A percentile compares a stretch with the other conserved stretches of the same genome.
phyloP scores from a whole-genome alignment of 2,329 filamentous ascomycete genomes.

The Ceratocystis lukuohia region DNA sequence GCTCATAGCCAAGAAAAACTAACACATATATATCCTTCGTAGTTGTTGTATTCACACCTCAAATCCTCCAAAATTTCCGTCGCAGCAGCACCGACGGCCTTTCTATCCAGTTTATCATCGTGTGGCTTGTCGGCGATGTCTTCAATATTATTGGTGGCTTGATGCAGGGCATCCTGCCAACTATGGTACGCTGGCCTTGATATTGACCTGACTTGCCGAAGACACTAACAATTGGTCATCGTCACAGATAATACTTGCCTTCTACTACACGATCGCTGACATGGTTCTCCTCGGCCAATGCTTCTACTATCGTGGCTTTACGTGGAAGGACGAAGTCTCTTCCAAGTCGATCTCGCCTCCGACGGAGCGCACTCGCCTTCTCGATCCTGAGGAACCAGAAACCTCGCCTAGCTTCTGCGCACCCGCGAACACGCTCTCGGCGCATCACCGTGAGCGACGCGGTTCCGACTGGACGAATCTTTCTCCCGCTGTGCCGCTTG shows the following conservation, averaged over 20 bases:
- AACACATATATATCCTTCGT: background rate
- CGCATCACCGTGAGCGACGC: slow-evolving; percentile 31
- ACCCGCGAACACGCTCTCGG: slow-evolving; percentile 26
- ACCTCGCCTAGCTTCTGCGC: background rate
- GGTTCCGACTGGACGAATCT: slow-evolving; percentile 48
- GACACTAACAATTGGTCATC: background rate
- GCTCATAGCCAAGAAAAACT: background rate
- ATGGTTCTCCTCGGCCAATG: slow-evolving; percentile 78
- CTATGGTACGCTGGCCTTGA: slow-evolving; percentile 48
- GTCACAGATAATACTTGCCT: slow-evolving; percentile 62
- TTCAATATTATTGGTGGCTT: slow-evolving; percentile 94
- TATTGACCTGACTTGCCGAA: background rate
- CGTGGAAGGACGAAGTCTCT: slow-evolving; percentile 42
- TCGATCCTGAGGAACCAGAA: slow-evolving; percentile 24
- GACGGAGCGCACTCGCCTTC: slow-evolving; percentile 40
- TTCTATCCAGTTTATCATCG: slow-evolving; percentile 78
- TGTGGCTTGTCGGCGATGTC: slow-evolving; percentile 88
- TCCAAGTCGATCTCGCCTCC: slow-evolving; percentile 23
- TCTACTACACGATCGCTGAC: slow-evolving; percentile 88
- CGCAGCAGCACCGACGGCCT: slow-evolving; percentile 74
- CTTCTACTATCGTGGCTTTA: slow-evolving; percentile 90
- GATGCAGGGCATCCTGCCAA: slow-evolving; percentile 80
- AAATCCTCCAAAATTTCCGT: slow-evolving; percentile 91
- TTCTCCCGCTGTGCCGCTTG: slow-evolving; percentile 71
- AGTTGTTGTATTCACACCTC: slow-evolving; percentile 91